Percentiles rank a stretch among this genome's conserved stretches.
Conservation (phyloP, 768 basidiomycete genomes). For the Amanita polypyramis region DNA sequence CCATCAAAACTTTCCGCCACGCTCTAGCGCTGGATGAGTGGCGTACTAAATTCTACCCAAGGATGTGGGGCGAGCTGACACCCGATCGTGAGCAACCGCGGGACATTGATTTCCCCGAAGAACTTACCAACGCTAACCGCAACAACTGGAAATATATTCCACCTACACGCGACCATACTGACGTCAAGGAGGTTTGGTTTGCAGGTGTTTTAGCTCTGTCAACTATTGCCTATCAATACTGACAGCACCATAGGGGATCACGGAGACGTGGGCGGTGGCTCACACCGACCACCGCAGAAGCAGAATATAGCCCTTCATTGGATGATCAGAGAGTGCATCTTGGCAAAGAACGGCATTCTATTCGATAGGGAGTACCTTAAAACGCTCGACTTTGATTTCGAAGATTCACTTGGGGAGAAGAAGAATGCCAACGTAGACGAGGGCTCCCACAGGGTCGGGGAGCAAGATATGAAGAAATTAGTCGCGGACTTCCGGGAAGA, state of each 20-base stretch:
- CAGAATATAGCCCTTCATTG: slow-evolving; percentile 43
- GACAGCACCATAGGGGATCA: not conserved
- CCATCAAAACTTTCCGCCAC: slow-evolving; percentile 1
- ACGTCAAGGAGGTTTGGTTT: slow-evolving; percentile 8
- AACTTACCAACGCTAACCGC: not conserved
- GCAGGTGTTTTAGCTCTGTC: slow-evolving; percentile 19
- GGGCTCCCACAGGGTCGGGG: not conserved
- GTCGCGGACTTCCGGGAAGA: too few species aligned
- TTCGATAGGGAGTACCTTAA: slow-evolving; percentile 40
- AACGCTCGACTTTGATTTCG: slow-evolving; percentile 22
- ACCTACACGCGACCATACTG: not conserved
- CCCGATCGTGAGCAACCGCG: not conserved
- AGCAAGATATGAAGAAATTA: not conserved
- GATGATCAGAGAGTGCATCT: slow-evolving; percentile 68
- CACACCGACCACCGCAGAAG: slow-evolving; percentile 24
- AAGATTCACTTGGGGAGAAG: not conserved
- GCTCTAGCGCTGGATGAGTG: slow-evolving; percentile 4
- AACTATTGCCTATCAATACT: slow-evolving; percentile 2
- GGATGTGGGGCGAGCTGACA: not conserved
- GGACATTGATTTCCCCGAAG: not conserved
- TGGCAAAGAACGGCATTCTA: too few species aligned
- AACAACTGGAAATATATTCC: not conserved
- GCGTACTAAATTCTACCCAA: not conserved
- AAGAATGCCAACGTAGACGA: not conserved
- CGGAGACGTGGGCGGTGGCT: slow-evolving; percentile 36